phyloP scores from a whole-genome alignment of 352 stramenopile species.

The Thraustotheca clavata region DNA sequence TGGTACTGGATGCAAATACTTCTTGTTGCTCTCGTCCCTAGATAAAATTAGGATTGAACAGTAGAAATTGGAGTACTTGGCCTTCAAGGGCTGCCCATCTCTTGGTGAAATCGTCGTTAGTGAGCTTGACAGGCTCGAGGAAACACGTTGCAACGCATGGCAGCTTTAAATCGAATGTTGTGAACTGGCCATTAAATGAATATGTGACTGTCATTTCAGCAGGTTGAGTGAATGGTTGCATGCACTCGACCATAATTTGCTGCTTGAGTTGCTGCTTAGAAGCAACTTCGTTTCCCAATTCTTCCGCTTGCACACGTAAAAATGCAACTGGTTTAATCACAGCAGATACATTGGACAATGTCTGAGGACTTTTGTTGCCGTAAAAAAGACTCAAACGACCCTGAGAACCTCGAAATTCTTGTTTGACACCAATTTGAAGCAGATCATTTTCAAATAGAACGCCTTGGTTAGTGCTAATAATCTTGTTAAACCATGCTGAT shows the following conservation, averaged over 20 bases:
- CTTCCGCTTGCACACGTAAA: constrained; percentile 62
- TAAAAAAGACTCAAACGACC: constrained; percentile 94
- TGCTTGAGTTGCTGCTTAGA: constrained; percentile 89
- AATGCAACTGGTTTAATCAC: constrained; percentile 39
- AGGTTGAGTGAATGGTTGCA: constrained; percentile 86
- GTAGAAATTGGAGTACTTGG: constrained; percentile 28
- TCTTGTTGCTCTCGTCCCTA: constrained; percentile 87
- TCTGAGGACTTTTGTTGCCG: constrained; percentile 85
- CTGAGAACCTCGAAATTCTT: constrained; percentile 92
- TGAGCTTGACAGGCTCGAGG: constrained; percentile 87
- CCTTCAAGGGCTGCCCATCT: constrained; percentile 88
- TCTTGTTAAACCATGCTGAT: constrained; percentile 68
- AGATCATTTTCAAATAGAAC: constrained; percentile 89
- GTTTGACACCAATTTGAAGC: constrained; percentile 93
- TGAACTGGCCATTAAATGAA: constrained; percentile 45
- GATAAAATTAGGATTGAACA: background rate
- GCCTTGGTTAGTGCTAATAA: constrained; percentile 86
- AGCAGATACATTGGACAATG: constrained; percentile 78
- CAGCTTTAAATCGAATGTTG: constrained; percentile 64
- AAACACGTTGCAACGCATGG: constrained; percentile 88
- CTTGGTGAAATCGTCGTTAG: constrained; percentile 88
- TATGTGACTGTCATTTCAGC: constrained; percentile 86
- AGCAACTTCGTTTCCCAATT: constrained; percentile 59
- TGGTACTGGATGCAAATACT: constrained; percentile 67
- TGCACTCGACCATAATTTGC: constrained; percentile 89